A percentile compares a stretch with the other conserved stretches of the same genome.
Conservation (phyloP, 495 filamentous ascomycete genomes). For the Aeminium ludgeri region DNA sequence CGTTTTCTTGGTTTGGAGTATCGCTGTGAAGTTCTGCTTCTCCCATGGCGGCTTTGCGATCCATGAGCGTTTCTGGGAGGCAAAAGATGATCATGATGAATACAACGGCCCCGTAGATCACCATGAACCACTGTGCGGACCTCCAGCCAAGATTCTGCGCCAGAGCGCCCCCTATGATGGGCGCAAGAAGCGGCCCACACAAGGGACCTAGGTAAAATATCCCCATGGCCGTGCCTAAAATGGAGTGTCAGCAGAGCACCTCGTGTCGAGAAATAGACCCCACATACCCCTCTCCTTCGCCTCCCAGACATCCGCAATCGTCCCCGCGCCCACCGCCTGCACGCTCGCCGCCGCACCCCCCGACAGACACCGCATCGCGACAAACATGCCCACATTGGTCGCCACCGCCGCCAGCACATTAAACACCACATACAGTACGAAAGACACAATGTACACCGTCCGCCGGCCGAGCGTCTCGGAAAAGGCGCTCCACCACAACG, state of each 20-base stretch:
- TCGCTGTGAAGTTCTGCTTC: constrained; percentile 19
- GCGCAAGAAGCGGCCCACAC: constrained; percentile 68
- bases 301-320: constrained; percentile 87
- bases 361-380: constrained; percentile 64
- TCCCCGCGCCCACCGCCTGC: constrained; percentile 84
- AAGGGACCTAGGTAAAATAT: constrained; percentile 84
- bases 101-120: constrained; percentile 46
- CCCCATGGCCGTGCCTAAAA: constrained; percentile 78
- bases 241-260: too few relatives aligned
- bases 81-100: constrained; percentile 32
- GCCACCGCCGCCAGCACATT: constrained; percentile 56
- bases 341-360: constrained; percentile 78
- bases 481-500: constrained; percentile 89
- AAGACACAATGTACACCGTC: constrained; percentile 72
- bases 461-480: constrained; percentile 69
- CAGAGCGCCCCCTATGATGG: constrained; percentile 72
- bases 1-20: constrained; percentile 3
- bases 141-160: constrained; percentile 61
- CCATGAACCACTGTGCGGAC: constrained; percentile 74
- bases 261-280: too few relatives aligned
- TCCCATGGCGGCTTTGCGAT: constrained; percentile 7
- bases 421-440: constrained; percentile 64
- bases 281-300: constrained; percentile 55
- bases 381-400: constrained; percentile 65
- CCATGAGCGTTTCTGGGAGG: constrained; percentile 26